Conservation (phyloP, 306 rosid genomes). For the Bauhinia variegata region DNA sequence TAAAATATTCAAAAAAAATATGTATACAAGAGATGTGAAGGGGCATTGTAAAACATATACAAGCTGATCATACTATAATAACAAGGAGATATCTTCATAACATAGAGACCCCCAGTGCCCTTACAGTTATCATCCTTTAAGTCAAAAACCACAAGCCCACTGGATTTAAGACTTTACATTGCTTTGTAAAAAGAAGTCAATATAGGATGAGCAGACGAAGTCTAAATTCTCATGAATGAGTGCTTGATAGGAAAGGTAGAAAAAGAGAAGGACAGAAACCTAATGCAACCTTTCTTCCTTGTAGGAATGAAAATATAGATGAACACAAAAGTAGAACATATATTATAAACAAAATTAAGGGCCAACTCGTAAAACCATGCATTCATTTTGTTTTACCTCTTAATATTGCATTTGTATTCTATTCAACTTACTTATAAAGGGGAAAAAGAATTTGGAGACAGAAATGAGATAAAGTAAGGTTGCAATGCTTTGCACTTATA, state of each 20-base stretch:
- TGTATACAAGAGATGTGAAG: not conserved
- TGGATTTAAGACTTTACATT: not conserved
- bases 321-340: not conserved
- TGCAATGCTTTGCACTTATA: too few relatives aligned
- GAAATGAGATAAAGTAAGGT: too few relatives aligned
- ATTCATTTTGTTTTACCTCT: not conserved
- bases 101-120: not conserved
- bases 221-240: conserved; percentile 1
- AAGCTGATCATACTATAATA: not conserved
- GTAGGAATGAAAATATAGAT: not conserved
- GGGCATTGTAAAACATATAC: not conserved
- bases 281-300: not conserved
- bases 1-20: not conserved
- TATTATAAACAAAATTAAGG: not conserved
- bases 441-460: too few relatives aligned
- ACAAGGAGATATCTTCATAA: not conserved
- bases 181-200: not conserved
- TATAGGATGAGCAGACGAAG: conserved; percentile 1
- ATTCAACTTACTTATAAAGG: not conserved
- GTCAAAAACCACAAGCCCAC: not conserved
- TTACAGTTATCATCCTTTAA: not conserved
- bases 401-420: not conserved
- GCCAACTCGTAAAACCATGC: not conserved
- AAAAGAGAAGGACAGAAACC: not conserved
- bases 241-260: conserved; percentile 5